Base-by-base conservation (phyloP, 1,284 basidiomycete species). In the Puccinia coronata region DNA sequence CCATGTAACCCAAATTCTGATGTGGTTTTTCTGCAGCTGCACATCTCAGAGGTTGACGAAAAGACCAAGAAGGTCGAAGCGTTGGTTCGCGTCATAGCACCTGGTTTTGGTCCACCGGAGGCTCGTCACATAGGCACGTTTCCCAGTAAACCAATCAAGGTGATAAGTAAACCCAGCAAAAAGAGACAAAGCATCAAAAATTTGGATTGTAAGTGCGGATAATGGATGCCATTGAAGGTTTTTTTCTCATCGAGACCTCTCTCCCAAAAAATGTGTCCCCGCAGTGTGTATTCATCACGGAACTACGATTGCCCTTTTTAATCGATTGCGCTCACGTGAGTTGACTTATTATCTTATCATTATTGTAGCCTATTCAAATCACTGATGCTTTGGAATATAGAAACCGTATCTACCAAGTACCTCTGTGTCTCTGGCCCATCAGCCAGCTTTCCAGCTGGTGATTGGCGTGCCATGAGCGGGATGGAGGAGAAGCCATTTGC, bases 151-250 rank as follows among this genome's bases (percentile, higher is more conserved):
- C 92, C 95, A 47, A 98, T 98, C 89, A 96, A 96, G 87, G 93
- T 98, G 84, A 98, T 98, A 87, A 86, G 86, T 80, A 87, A 87
- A 84, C 86, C 86, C 4, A 86, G 85, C 47, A 97, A 98, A 89
- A 98, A 98, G 89, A 90, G 94, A 84, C 93, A 95, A 86, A 94
- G 91, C 86, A 92, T 92, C 82, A 95, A 96, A 88, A 95, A 95
- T 84, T 90, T 94, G 5, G 96, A 97, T 86, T 88, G 94, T 95
- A 86, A 88, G 94, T 90, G 82, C 57, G 59, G 82, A 82, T 82
- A 78, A 69, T n/a, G 18, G 23, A 53, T 67, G 43, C 23, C 2
- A 28, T 82, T n/a, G n/a, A n/a, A n/a, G n/a, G n/a, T n/a, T n/a
- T n/a, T n/a, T n/a, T n/a, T n/a, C n/a, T n/a, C n/a, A n/a, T n/a